phyloP scores from a whole-genome alignment of 2,329 filamentous ascomycete genomes.

The Diaporthe citriasiana region DNA sequence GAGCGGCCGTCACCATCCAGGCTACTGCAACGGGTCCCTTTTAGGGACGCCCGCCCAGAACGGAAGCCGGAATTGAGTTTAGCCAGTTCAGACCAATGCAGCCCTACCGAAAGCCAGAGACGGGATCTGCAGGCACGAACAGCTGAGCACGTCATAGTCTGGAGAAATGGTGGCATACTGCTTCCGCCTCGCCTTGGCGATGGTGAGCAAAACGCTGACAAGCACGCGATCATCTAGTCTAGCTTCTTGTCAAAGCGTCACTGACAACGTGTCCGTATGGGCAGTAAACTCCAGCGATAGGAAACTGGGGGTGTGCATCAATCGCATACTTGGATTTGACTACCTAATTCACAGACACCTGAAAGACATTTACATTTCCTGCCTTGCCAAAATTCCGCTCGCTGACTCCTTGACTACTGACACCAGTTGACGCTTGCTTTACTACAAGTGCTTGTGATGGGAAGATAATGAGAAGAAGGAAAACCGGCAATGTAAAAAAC shows the following conservation, averaged over 20 bases:
- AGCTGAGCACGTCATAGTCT: constrained; percentile 32
- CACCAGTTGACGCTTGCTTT: not conserved
- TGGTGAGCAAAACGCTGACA: not conserved
- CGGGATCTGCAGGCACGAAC: constrained; percentile 33
- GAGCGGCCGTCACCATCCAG: not conserved
- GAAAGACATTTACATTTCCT: not conserved
- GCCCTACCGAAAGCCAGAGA: constrained; percentile 34
- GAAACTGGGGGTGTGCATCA: not conserved
- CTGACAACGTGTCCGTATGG: not conserved
- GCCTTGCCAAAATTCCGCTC: not conserved
- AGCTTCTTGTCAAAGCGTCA: not conserved
- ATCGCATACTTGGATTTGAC: not conserved
- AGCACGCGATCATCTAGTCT: not conserved
- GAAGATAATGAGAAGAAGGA: not conserved
- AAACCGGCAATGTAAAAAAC: not conserved
- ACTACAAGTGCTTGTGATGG: not conserved
- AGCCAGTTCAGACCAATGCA: constrained; percentile 29
- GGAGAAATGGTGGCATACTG: constrained; percentile 28
- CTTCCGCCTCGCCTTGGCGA: constrained; percentile 2
- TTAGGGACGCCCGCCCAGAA: not conserved
- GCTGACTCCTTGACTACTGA: not conserved
- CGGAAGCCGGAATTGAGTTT: constrained; percentile 18
- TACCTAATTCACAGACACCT: not conserved
- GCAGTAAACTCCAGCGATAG: not conserved
- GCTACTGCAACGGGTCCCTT: constrained; percentile 7